Evolutionary conservation across 1,139 yeast species (phyloP).

Genomic region (Candida glucosophila): DNA sequence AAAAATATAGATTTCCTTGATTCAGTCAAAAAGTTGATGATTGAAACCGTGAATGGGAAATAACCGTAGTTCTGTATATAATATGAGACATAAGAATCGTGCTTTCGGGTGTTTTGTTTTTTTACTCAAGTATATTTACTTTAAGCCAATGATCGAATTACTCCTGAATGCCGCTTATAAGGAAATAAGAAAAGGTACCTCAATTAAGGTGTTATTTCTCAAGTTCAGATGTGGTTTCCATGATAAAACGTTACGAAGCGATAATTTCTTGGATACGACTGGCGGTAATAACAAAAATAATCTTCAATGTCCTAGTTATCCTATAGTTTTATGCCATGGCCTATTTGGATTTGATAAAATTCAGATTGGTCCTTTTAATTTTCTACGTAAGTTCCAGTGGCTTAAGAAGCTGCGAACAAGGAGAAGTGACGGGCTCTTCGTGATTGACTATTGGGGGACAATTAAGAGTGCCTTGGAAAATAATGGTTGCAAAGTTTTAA

Average conservation of each 20-base stretch:
- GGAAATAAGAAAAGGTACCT: too few relatives aligned
- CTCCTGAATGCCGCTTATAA: too few relatives aligned
- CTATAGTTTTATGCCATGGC: slow-evolving; percentile 79
- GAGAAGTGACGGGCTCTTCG: slow-evolving; percentile 22
- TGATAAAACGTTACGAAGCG: too few relatives aligned
- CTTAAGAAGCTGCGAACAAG: slow-evolving; percentile 8
- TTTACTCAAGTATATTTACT: too few relatives aligned
- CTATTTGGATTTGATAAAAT: slow-evolving; percentile 70
- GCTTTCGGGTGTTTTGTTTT: too few relatives aligned
- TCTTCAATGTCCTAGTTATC: slow-evolving; percentile 40
- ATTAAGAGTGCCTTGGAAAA: slow-evolving; percentile 51
- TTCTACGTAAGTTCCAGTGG: slow-evolving; percentile 10
- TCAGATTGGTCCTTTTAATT: slow-evolving; percentile 14
- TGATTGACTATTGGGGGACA: slow-evolving; percentile 76
- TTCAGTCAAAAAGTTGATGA: slow-evolving; percentile 48
- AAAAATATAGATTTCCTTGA: slow-evolving; percentile 55
- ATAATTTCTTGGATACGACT: too few relatives aligned
- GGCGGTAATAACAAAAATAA: too few relatives aligned
- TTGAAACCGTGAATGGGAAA: slow-evolving; percentile 24
- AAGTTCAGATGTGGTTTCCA: too few relatives aligned
- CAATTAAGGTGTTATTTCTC: too few relatives aligned
- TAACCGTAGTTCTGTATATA: slow-evolving; percentile 3
- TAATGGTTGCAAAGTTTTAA: slow-evolving; percentile 60
- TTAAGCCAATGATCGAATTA: too few relatives aligned
- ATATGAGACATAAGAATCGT: too few relatives aligned